phyloP scores from a whole-genome alignment of 2,329 filamentous ascomycete species.

The Epichloe typhina region DNA sequence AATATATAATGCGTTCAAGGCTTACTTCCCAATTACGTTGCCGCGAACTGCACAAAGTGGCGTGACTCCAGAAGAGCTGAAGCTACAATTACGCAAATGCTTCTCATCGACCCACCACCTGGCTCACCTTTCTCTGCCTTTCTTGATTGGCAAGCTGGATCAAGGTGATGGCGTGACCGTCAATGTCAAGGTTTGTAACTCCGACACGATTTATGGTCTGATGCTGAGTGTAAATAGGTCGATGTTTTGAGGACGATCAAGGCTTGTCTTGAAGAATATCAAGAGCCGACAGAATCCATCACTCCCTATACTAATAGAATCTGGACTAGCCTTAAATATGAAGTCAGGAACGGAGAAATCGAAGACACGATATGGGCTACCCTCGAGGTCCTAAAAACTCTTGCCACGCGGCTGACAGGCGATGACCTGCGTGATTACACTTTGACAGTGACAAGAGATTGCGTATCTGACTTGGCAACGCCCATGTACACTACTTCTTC shows the following conservation, averaged over 20 bases:
- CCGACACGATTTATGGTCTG: neutral
- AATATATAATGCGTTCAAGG: slow-evolving; percentile 42
- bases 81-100: slow-evolving; percentile 37
- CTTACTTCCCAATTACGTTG: slow-evolving; percentile 48
- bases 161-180: slow-evolving; percentile 45
- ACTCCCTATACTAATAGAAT: slow-evolving; percentile 36
- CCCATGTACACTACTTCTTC: slow-evolving; percentile 38
- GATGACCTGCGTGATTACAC: slow-evolving; percentile 33
- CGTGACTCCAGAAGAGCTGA: slow-evolving; percentile 44
- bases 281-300: slow-evolving; percentile 31
- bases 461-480: slow-evolving; percentile 38
- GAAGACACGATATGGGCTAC: slow-evolving; percentile 44
- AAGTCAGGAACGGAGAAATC: slow-evolving; percentile 47
- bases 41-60: slow-evolving; percentile 35
- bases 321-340: slow-evolving; percentile 49
- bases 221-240: slow-evolving; percentile 20
- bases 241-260: slow-evolving; percentile 44
- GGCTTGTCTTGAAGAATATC: slow-evolving; percentile 38
- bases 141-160: slow-evolving; percentile 43
- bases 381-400: slow-evolving; percentile 37
- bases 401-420: slow-evolving; percentile 32
- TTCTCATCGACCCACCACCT: slow-evolving; percentile 38
- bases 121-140: slow-evolving; percentile 35
- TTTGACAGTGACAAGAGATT: slow-evolving; percentile 36
- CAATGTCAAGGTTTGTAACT: slow-evolving; percentile 35